These are phyloP conservation scores for Hymenoscyphus linearis DNA, from an alignment of 2,329 filamentous ascomycete species.

Conservation along the genomic window DNA sequence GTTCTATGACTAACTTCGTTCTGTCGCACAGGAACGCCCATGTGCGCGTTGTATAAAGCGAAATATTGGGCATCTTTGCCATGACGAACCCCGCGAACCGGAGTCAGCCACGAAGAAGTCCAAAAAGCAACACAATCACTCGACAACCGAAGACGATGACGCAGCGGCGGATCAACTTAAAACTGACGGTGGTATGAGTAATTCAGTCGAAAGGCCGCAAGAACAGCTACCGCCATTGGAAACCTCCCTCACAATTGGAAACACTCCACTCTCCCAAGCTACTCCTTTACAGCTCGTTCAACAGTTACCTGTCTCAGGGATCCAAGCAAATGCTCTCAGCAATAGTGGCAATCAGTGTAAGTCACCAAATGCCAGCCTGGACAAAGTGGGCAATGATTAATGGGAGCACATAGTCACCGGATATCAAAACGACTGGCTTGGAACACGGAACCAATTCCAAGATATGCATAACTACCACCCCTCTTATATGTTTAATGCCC, in stretches of 20 bases:
- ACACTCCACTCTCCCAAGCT: conserved; percentile 39
- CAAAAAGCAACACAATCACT: conserved; percentile 58
- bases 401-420: conserved; percentile 60
- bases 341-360: conserved; percentile 70
- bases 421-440: conserved; percentile 77
- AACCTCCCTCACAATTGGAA: conserved; percentile 35
- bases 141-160: conserved; percentile 55
- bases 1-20: conserved; percentile 28
- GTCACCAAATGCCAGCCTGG: conserved; percentile 34
- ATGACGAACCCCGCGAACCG: conserved; percentile 90
- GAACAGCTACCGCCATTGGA: conserved; percentile 25
- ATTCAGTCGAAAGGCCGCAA: conserved; percentile 50
- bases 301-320: conserved; percentile 62
- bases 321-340: conserved; percentile 56
- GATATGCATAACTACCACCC: conserved; percentile 93
- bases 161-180: conserved; percentile 47
- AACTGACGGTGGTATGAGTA: conserved; percentile 43
- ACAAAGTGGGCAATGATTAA: conserved; percentile 23
- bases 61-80: conserved; percentile 96
- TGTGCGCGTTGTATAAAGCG: conserved; percentile 97
- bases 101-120: conserved; percentile 63
- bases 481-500: conserved; percentile 90
- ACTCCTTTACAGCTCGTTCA: conserved; percentile 64
- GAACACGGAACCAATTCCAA: conserved; percentile 72
- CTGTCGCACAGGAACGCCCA: conserved; percentile 69